Evolutionary conservation across 1,284 basidiomycete species (phyloP), one percentile per base, ranked within the genome.

Genomic region (Cerrena zonata): DNA sequence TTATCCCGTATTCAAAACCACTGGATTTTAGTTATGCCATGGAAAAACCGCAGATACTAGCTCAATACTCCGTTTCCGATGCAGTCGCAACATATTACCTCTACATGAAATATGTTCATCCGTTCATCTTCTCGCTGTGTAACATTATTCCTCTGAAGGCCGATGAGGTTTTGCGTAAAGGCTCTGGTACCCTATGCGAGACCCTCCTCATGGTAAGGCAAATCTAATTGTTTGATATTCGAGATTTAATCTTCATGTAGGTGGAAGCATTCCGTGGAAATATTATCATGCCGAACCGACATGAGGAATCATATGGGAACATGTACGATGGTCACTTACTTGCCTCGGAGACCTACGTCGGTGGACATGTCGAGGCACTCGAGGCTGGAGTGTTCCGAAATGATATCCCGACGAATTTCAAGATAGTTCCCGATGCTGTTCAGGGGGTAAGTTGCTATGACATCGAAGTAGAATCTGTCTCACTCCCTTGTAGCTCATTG

Each of bases 91-190:
- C 96, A 1, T 99, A 99, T 68, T 99, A 99, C 68, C 80, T 99
- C 43, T 99, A 99, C 75, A 99, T 99, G 96, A 99, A 99, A 91
- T 99, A 99, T 65, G 94, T 99, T 11, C 94, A 99, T 64, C 96
- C 96, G 0, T 99, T 99, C 79, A 94, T 99, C 62, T 99, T 99
- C 74, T 99, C 95, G 23, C 75, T 99, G 30, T 99, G 96, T 73
- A 99, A 97, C 76, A 99, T 99, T 68, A 99, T 99, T 61, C 96
- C 96, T 15, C 80, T 99, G 51, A 89, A 88, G 62, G 94, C 96
- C 2, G 96, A 99, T 61, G 96, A 99, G 59, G 96, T 99, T 3
- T 69, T 99, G 60, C 79, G 96, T 43, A 99, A 99, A 69, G 96
- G 96, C 27, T 91, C 84, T 57, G 96, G 96, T 19, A 99, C 96